A percentile compares a stretch with the other conserved stretches of the same genome.
Evolutionary conservation across 192 early-diverging fungal species (phyloP).

Genomic region (Coemansia sp.): DNA sequence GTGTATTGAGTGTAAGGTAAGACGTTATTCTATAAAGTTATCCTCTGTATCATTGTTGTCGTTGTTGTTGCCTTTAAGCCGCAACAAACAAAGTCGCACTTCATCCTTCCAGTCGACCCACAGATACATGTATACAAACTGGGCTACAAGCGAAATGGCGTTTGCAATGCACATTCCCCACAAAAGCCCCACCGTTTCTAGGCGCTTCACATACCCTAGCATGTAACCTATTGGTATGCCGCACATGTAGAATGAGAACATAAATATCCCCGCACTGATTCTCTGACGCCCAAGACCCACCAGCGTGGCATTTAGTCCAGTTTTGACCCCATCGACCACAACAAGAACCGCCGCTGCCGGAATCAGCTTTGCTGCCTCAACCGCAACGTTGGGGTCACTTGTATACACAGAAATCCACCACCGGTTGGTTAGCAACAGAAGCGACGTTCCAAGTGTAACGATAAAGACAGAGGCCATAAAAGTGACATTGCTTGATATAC

Average conservation of each 20-base stretch:
- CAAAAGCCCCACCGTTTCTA: background rate
- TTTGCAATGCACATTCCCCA: conserved; percentile 1
- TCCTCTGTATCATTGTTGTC: too few relatives aligned
- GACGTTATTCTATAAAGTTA: too few relatives aligned
- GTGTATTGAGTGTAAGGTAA: too few relatives aligned
- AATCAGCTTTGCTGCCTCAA: conserved; percentile 14
- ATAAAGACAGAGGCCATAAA: conserved; percentile 45
- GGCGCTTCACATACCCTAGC: conserved; percentile 12
- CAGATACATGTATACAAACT: conserved; percentile 5
- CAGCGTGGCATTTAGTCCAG: conserved; percentile 52
- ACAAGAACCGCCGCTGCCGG: conserved; percentile 13
- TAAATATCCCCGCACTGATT: background rate
- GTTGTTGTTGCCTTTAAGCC: background rate
- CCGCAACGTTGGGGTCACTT: conserved; percentile 11
- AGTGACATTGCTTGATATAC: conserved; percentile 57
- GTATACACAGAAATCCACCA: conserved; percentile 60
- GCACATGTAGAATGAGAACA: conserved; percentile 40
- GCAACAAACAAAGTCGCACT: conserved; percentile 9
- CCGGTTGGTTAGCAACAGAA: too few relatives aligned
- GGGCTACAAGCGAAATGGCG: background rate
- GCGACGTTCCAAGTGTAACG: conserved; percentile 17
- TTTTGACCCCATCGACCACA: conserved; percentile 47
- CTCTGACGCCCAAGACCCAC: too few relatives aligned
- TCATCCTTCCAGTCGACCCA: conserved; percentile 8
- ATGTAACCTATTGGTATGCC: conserved; percentile 49